Percentiles rank a stretch among this genome's conserved stretches.
These are phyloP conservation scores for Bocquillonia castaneifolia DNA, from an alignment of 441 rosid genomes.

Conservation along the genomic window DNA sequence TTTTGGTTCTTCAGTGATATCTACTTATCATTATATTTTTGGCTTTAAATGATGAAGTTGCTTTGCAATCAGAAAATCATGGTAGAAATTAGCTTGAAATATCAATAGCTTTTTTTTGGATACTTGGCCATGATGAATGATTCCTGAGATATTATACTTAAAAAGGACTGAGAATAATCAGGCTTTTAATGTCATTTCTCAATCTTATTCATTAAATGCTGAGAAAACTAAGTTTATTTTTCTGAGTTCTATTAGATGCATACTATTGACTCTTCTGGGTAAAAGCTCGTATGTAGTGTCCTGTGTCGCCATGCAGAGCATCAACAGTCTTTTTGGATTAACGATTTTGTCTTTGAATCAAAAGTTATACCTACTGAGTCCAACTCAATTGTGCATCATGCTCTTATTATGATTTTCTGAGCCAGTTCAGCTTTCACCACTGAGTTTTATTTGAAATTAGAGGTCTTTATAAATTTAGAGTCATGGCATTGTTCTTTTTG, in stretches of 20 bases:
- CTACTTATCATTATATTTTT: too few species aligned
- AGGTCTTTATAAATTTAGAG: conserved; percentile 29
- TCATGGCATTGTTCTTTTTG: conserved; percentile 26
- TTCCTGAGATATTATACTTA: neutral
- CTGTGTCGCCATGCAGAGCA: conserved; percentile 1
- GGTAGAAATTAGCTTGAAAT: neutral
- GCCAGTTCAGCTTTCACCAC: conserved; percentile 26
- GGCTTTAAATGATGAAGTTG: neutral
- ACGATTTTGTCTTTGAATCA: neutral
- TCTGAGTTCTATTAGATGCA: neutral
- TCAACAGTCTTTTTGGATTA: neutral
- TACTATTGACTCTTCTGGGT: neutral
- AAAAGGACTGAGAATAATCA: neutral
- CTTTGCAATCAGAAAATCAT: neutral
- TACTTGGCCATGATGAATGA: neutral
- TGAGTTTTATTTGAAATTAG: conserved; percentile 11
- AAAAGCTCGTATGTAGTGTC: conserved; percentile 4
- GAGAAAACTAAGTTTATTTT: neutral
- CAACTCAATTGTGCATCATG: conserved; percentile 12
- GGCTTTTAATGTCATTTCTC: neutral
- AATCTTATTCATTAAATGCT: neutral
- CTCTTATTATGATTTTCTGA: conserved; percentile 23
- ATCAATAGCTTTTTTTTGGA: neutral
- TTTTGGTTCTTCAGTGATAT: too few species aligned
- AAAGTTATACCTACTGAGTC: conserved; percentile 13